phyloP scores from a whole-genome alignment of 352 stramenopile species.

The Phytophthora fragariae region DNA sequence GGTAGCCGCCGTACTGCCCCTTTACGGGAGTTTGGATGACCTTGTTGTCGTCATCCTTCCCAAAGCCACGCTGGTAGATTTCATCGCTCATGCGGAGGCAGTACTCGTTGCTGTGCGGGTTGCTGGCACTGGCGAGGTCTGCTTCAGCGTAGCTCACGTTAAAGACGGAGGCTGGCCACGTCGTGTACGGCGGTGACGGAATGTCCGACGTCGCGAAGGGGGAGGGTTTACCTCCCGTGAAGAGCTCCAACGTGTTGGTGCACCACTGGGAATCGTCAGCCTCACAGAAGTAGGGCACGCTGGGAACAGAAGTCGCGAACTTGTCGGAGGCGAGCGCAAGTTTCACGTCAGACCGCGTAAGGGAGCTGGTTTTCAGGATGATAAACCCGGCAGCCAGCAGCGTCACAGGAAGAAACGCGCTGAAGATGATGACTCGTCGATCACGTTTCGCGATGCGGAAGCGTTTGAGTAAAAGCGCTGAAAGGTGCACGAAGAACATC shows the following conservation, averaged over 20 bases:
- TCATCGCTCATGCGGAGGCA: slow-evolving; percentile 47
- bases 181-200: slow-evolving; percentile 43
- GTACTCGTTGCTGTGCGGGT: slow-evolving; percentile 38
- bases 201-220: slow-evolving; percentile 44
- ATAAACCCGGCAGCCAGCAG: slow-evolving; percentile 86
- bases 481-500: slow-evolving; percentile 89
- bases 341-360: slow-evolving; percentile 59
- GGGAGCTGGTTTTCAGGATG: slow-evolving; percentile 70
- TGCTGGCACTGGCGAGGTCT: slow-evolving; percentile 31
- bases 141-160: slow-evolving; percentile 38
- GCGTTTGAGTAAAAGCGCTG: slow-evolving; percentile 90
- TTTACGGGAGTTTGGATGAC: slow-evolving; percentile 52
- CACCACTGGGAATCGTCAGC: slow-evolving; percentile 60
- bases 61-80: slow-evolving; percentile 46
- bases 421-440: slow-evolving; percentile 90
- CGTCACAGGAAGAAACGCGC: slow-evolving; percentile 75
- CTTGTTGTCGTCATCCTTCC: slow-evolving; percentile 66
- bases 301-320: slow-evolving; percentile 35
- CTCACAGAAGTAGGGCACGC: slow-evolving; percentile 61
- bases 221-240: slow-evolving; percentile 36
- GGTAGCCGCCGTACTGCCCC: slow-evolving; percentile 49
- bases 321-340: slow-evolving; percentile 46
- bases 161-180: slow-evolving; percentile 43
- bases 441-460: slow-evolving; percentile 92
- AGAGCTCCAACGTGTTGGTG: slow-evolving; percentile 49